Evolutionary conservation across 805 yeast genomes (phyloP), one percentile per base, ranked within the genome.

Genomic region (Candida jianshihensis): DNA sequence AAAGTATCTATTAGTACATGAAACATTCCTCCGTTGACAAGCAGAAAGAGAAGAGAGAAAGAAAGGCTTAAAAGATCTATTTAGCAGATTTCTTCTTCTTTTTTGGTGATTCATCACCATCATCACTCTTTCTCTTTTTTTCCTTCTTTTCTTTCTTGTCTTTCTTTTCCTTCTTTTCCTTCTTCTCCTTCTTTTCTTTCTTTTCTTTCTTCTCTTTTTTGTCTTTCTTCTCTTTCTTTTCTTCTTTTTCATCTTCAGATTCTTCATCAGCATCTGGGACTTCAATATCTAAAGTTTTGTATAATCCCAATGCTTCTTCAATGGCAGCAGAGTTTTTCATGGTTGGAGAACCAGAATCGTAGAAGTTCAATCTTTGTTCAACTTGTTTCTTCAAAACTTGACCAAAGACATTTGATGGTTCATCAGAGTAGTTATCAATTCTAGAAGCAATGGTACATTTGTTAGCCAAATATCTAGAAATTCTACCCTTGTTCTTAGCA

Each of bases 391-490:
- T 89, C 64, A 92, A 77, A 38, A 89, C 81, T 53, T 76, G 71
- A 62, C 98, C 98, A 53, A 92, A 92, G 36, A 77, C 85, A 44
- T 81, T 83, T 31, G 87, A 72, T 56, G 98, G 97, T 61, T 81
- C 85, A 61, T 92, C 98, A 39, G 96, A 82, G 66, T 87, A 92
- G 70, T 87, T 87, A 69, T 92, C 98, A 56, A 92, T 90, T 76
- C 98, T 87, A 35, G 96, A 87, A 42, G 98, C 98, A 68, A 92
- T 90, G 29, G 98, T 83, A 77, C 97, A 90, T 70, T 92, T 92
- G 82, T 92, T 92, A 49, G 98, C 98, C 66, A 92, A 73, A 69
- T 89, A 92, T 70, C 98, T 83, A 34, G 98, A 90, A 51, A 92
- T 92, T 75, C 97, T 83, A 66, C 98, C 98, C 79, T 92, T 92